Conservation (phyloP, 2,329 filamentous ascomycete species). For the Paraphoma sp. region DNA sequence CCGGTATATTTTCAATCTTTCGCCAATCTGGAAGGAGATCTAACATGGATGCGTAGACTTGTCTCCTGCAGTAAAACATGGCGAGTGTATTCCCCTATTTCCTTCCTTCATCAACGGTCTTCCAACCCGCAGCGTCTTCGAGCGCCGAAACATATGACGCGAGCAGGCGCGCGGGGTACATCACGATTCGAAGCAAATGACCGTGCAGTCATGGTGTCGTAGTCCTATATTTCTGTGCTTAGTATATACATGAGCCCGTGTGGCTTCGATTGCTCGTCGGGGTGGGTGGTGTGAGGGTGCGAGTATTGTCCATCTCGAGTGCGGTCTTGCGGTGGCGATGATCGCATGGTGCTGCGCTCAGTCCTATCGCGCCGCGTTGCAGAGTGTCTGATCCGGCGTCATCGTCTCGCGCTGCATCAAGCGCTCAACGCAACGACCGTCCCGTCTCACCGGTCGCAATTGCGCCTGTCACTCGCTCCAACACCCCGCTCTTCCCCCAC, state of each 20-base stretch:
- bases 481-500: too few species aligned
- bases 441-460: background rate
- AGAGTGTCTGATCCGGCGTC: too few species aligned
- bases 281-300: background rate
- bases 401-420: background rate
- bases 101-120: background rate
- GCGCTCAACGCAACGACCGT: background rate
- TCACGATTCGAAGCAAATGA: background rate
- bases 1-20: conserved; percentile 37
- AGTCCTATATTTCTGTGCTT: background rate
- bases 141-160: too few species aligned
- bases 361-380: too few species aligned
- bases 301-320: too few species aligned
- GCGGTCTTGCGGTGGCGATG: too few species aligned
- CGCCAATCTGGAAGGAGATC: conserved; percentile 44
- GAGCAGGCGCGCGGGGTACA: too few species aligned
- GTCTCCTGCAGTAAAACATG: conserved; percentile 37
- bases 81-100: conserved; percentile 14
- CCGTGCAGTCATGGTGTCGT: background rate
- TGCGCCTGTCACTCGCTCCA: too few species aligned
- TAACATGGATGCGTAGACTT: conserved; percentile 31
- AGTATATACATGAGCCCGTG: background rate
- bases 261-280: too few species aligned
- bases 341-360: background rate
- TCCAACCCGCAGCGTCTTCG: too few species aligned